phyloP scores from a whole-genome alignment of 306 rosid species.

The Inga oerstediana region DNA sequence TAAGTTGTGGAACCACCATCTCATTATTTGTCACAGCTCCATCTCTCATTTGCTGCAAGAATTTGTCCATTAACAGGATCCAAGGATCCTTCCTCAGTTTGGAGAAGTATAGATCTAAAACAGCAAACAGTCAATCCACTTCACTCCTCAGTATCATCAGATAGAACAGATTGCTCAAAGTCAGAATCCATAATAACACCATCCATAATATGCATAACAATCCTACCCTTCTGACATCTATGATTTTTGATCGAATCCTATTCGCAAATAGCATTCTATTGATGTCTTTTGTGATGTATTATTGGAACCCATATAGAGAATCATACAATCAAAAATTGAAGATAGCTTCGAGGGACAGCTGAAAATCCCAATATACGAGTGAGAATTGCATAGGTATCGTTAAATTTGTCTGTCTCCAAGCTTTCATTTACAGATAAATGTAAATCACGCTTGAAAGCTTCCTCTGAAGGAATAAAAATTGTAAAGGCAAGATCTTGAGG shows the following conservation, averaged over 20 bases:
- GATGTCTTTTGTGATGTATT: conserved; percentile 56
- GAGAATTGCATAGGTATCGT: conserved; percentile 69
- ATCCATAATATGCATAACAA: neutral
- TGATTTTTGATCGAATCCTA: conserved; percentile 59
- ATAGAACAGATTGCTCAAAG: conserved; percentile 61
- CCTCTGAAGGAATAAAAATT: conserved; percentile 76
- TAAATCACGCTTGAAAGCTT: conserved; percentile 56
- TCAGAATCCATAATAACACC: conserved; percentile 72
- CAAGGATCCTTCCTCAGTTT: neutral
- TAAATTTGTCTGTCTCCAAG: conserved; percentile 53
- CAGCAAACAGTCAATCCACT: conserved; percentile 25
- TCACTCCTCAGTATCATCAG: conserved; percentile 46
- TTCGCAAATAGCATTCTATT: conserved; percentile 76
- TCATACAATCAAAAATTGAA: conserved; percentile 54
- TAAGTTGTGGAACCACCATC: too few relatives aligned
- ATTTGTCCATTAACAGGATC: too few relatives aligned
- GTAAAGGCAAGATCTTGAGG: conserved; percentile 87
- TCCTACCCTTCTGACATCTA: conserved; percentile 48
- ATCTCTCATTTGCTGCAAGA: too few relatives aligned
- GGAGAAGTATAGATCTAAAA: neutral
- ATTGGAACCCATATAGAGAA: conserved; percentile 73
- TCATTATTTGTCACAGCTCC: too few relatives aligned
- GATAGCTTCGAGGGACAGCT: conserved; percentile 57
- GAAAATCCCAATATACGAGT: conserved; percentile 80
- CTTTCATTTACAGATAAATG: conserved; percentile 46